These are phyloP conservation scores for Barnettozyma sp. DNA, from an alignment of 805 yeast species.

Conservation along the genomic window DNA sequence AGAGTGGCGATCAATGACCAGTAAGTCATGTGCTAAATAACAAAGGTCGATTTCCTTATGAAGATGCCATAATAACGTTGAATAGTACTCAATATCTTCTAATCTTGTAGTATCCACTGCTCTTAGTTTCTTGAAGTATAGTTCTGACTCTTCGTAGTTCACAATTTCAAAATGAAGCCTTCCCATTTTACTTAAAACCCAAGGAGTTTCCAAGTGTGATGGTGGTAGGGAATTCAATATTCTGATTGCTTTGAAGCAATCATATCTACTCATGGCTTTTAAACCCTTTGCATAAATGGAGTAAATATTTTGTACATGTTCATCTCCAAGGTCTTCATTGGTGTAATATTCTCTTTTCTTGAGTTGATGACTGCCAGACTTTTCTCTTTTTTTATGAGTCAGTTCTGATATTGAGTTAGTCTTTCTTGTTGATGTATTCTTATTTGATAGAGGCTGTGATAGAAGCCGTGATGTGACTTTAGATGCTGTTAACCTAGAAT, in stretches of 20 bases:
- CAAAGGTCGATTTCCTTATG: conserved; percentile 74
- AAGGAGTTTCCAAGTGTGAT: conserved; percentile 62
- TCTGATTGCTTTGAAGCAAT: conserved; percentile 75
- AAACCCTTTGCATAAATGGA: conserved; percentile 52
- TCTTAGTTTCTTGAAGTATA: conserved; percentile 56
- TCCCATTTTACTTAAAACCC: conserved; percentile 79
- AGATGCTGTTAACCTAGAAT: conserved; percentile 33
- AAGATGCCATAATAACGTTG: conserved; percentile 90
- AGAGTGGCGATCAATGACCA: conserved; percentile 53
- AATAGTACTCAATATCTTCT: conserved; percentile 85
- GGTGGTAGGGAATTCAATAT: conserved; percentile 58
- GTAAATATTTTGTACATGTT: conserved; percentile 41
- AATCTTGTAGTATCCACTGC: conserved; percentile 67
- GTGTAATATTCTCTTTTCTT: conserved; percentile 16
- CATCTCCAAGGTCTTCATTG: conserved; percentile 29
- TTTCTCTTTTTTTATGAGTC: conserved; percentile 16
- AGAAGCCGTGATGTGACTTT: conserved; percentile 42
- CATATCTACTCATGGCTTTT: conserved; percentile 56
- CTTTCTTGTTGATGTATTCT: conserved; percentile 10
- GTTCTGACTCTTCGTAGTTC: conserved; percentile 70
- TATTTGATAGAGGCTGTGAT: conserved; percentile 32
- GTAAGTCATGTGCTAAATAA: conserved; percentile 74
- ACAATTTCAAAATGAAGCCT: conserved; percentile 81
- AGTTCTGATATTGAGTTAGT: conserved; percentile 11
- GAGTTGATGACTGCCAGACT: conserved; percentile 5